phyloP scores from a whole-genome alignment of 371 early-diverging fungal species.

The Saksenaea vasiformis region DNA sequence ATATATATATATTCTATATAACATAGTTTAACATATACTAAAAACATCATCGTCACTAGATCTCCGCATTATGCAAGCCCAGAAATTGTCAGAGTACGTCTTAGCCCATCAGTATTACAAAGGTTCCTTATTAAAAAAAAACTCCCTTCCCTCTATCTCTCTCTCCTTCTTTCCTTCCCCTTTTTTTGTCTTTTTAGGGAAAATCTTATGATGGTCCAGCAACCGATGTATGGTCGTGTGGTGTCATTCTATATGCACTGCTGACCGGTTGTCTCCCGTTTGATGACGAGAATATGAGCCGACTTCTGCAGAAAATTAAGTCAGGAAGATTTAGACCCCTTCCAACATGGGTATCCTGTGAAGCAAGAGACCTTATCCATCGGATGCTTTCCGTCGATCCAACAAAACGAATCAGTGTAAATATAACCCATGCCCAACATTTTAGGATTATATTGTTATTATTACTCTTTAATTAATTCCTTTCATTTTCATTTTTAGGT shows the following conservation, averaged over 20 bases:
- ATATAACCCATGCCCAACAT: neutral
- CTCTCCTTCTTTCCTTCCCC: neutral
- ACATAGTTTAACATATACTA: conserved; percentile 4
- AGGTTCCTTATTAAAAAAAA: conserved; percentile 5
- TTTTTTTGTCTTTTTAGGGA: conserved; percentile 32
- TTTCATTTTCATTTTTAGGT: conserved; percentile 23
- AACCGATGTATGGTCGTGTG: conserved; percentile 93
- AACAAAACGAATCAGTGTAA: conserved; percentile 52
- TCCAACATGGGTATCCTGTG: conserved; percentile 62
- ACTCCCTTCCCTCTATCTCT: neutral
- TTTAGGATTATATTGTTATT: conserved; percentile 1
- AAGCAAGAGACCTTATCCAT: conserved; percentile 62
- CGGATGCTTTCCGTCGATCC: conserved; percentile 61
- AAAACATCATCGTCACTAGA: conserved; percentile 7
- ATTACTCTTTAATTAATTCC: neutral
- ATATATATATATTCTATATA: too few species aligned
- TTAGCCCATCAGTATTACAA: neutral
- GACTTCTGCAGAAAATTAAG: conserved; percentile 69
- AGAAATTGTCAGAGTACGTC: conserved; percentile 34
- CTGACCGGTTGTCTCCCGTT: conserved; percentile 91
- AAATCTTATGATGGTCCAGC: conserved; percentile 76
- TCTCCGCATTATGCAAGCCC: conserved; percentile 46
- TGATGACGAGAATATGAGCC: conserved; percentile 86
- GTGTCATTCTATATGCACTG: conserved; percentile 89
- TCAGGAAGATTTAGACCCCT: conserved; percentile 50